Evolutionary conservation across 768 basidiomycete genomes (phyloP).

Genomic region (Neoboletus brunneissimus): DNA sequence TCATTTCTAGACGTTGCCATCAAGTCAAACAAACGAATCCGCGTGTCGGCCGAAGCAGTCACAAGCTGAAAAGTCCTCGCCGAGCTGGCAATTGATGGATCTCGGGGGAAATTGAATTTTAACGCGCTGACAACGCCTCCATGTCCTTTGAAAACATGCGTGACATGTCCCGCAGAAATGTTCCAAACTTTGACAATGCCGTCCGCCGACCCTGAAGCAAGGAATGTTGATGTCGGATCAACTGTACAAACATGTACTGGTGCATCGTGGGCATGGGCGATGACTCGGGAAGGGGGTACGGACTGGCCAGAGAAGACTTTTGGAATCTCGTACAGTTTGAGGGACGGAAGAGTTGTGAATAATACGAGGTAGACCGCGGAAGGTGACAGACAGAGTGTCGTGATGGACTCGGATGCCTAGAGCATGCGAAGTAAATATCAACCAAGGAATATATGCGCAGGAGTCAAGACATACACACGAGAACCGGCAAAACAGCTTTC

Average conservation of each 20-base stretch:
- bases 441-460: neutral
- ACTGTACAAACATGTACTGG: slow-evolving; percentile 87
- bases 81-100: slow-evolving; percentile 47
- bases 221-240: slow-evolving; percentile 84
- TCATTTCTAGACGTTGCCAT: slow-evolving; percentile 58
- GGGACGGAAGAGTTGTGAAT: slow-evolving; percentile 76
- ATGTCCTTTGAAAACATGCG: slow-evolving; percentile 94
- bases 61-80: slow-evolving; percentile 71
- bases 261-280: slow-evolving; percentile 86
- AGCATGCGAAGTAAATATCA: neutral
- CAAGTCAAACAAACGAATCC: slow-evolving; percentile 90
- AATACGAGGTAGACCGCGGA: slow-evolving; percentile 71
- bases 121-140: slow-evolving; percentile 96
- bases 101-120: slow-evolving; percentile 74
- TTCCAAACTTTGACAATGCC: slow-evolving; percentile 98
- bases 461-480: slow-evolving; percentile 59
- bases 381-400: slow-evolving; percentile 78
- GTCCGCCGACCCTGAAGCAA: slow-evolving; percentile 95
- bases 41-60: slow-evolving; percentile 89
- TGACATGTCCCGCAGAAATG: slow-evolving; percentile 79
- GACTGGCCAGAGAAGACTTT: slow-evolving; percentile 41
- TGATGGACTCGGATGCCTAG: slow-evolving; percentile 84
- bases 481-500: slow-evolving; percentile 76
- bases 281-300: slow-evolving; percentile 68
- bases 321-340: slow-evolving; percentile 84